Evolutionary conservation across 1,139 yeast species (phyloP).

Genomic region (Blastobotrys ciferrii): DNA sequence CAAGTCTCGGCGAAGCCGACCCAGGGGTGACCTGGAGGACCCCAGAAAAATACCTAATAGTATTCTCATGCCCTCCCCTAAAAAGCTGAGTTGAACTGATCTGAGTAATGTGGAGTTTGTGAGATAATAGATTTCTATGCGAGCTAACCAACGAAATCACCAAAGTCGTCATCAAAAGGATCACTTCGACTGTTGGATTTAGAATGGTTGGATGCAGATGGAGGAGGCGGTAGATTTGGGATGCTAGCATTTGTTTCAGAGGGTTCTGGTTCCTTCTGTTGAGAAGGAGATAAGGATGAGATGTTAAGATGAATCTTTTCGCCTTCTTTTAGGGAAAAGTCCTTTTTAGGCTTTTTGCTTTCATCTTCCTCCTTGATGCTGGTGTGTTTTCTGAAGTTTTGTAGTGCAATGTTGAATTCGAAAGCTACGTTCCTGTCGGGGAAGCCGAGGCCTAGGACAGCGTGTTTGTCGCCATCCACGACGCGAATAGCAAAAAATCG

Average conservation of each 20-base stretch:
- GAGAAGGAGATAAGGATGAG: conserved; percentile 18
- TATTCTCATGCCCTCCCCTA: too few relatives aligned
- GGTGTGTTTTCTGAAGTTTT: conserved; percentile 36
- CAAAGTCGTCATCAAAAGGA: conserved; percentile 42
- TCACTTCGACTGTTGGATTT: conserved; percentile 23
- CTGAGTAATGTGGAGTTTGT: background rate
- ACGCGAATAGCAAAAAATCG: conserved; percentile 37
- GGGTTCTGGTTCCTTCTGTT: background rate
- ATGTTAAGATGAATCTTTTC: conserved; percentile 28
- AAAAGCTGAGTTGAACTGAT: too few relatives aligned
- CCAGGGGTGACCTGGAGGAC: too few relatives aligned
- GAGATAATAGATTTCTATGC: too few relatives aligned
- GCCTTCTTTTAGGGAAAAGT: conserved; percentile 33
- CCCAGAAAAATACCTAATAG: too few relatives aligned
- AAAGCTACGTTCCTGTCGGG: conserved; percentile 38
- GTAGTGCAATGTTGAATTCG: conserved; percentile 43
- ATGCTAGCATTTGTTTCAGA: conserved; percentile 4
- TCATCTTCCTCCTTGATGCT: conserved; percentile 19
- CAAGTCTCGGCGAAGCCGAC: too few relatives aligned
- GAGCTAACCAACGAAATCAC: conserved; percentile 37
- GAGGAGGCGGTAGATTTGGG: conserved; percentile 26
- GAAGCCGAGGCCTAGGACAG: conserved; percentile 44
- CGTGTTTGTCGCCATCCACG: conserved; percentile 35
- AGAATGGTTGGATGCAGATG: conserved; percentile 17
- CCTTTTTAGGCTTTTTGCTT: conserved; percentile 20